These are phyloP conservation scores for Stellera chamaejasme DNA, from an alignment of 345 rosid genomes.

Conservation along the genomic window DNA sequence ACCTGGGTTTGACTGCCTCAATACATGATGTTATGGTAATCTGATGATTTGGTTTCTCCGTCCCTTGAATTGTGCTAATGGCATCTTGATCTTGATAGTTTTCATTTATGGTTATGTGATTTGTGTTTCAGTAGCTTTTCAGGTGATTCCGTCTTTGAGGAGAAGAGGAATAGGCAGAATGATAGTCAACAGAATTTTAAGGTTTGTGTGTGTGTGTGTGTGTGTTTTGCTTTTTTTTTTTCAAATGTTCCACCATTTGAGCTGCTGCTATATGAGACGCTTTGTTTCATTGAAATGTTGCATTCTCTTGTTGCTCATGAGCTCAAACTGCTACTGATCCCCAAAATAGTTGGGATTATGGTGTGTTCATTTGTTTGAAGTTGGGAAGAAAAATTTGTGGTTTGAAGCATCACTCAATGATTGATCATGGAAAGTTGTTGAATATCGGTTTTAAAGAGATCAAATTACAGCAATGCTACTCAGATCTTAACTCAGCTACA, in stretches of 20 bases:
- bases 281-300: background rate
- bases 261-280: background rate
- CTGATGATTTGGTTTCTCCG: no score
- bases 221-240: background rate
- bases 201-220: conserved; percentile 30
- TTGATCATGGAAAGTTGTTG: background rate
- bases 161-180: conserved; percentile 75
- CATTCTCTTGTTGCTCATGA: background rate
- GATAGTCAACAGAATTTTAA: conserved; percentile 58
- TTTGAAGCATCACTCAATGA: background rate
- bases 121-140: conserved; percentile 35
- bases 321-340: background rate
- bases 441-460: no score
- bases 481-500: no score
- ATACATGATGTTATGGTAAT: conserved; percentile 68
- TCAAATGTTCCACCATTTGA: background rate
- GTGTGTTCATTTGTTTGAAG: background rate
- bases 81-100: no score
- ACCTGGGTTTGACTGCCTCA: conserved; percentile 75
- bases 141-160: conserved; percentile 68
- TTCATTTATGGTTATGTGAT: conserved; percentile 19
- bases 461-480: no score
- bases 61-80: no score
- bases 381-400: background rate
- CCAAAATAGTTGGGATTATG: background rate